These are phyloP conservation scores for Tagetes patula DNA, from an alignment of 129 eudicot genomes.

Conservation along the genomic window DNA sequence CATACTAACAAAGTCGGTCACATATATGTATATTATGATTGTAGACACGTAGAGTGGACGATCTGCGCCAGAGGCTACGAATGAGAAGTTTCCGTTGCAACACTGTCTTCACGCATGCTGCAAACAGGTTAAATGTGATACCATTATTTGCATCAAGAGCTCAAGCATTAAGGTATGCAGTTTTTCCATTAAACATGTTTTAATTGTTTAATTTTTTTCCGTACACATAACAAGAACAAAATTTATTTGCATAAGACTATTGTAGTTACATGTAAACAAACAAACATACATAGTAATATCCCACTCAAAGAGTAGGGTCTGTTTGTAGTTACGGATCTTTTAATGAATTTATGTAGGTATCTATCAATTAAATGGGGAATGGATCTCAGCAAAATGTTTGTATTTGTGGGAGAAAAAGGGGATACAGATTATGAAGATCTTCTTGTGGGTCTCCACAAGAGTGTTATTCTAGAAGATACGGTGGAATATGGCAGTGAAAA, in stretches of 20 bases:
- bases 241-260: background rate
- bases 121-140: slow-evolving; percentile 58
- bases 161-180: slow-evolving; percentile 63
- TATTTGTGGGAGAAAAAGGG: slow-evolving; percentile 77
- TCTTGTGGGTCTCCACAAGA: slow-evolving; percentile 73
- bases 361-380: slow-evolving; percentile 72
- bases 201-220: background rate
- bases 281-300: no score
- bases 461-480: slow-evolving; percentile 52
- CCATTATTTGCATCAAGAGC: slow-evolving; percentile 79
- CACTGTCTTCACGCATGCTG: slow-evolving; percentile 60
- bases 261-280: background rate
- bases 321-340: background rate
- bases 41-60: slow-evolving; percentile 59
- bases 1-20: slow-evolving; percentile 6
- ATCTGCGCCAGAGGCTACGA: slow-evolving; percentile 63
- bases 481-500: slow-evolving; percentile 58
- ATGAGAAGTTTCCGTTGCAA: slow-evolving; percentile 84
- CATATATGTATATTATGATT: background rate
- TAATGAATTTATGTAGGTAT: slow-evolving; percentile 46
- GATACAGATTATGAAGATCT: slow-evolving; percentile 79
- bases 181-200: slow-evolving; percentile 7
- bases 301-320: no score
- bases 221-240: slow-evolving; percentile 6
- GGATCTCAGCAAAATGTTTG: slow-evolving; percentile 59